Conservation (phyloP, 176 grass and related monocot genomes). For the Carex parvula region DNA sequence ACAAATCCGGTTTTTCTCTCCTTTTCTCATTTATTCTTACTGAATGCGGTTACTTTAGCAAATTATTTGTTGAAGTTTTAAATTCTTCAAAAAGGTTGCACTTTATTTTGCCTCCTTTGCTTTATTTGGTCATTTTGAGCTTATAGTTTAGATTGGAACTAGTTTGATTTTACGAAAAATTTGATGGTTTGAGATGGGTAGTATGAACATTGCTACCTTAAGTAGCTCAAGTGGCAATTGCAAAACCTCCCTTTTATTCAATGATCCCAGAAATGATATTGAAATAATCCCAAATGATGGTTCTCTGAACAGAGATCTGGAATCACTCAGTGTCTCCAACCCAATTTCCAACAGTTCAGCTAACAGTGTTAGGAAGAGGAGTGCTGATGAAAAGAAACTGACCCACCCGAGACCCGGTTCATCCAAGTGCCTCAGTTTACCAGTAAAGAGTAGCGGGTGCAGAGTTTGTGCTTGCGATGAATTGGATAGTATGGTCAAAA, state of each 20-base stretch:
- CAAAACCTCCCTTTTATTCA: slow-evolving; percentile 37
- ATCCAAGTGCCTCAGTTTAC: slow-evolving; percentile 44
- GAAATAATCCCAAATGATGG: slow-evolving; percentile 19
- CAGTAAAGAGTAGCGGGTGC: slow-evolving; percentile 52
- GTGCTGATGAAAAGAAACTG: not conserved
- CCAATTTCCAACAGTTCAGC: slow-evolving; percentile 2
- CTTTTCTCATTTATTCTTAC: slow-evolving; percentile 3
- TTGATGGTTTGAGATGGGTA: slow-evolving; percentile 22
- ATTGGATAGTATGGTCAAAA: slow-evolving; percentile 33
- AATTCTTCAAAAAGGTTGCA: not conserved
- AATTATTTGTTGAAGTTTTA: slow-evolving; percentile 2
- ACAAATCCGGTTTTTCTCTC: not conserved
- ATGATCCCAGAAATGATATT: slow-evolving; percentile 14
- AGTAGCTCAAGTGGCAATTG: slow-evolving; percentile 58
- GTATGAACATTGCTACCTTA: slow-evolving; percentile 12
- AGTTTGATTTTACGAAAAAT: not conserved
- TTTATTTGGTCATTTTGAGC: not conserved
- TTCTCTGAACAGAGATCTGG: slow-evolving; percentile 27
- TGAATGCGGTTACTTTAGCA: slow-evolving; percentile 3
- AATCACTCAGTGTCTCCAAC: slow-evolving; percentile 33
- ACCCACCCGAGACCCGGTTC: not conserved
- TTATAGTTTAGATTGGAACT: not conserved
- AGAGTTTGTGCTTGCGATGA: slow-evolving; percentile 75
- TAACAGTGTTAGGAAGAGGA: slow-evolving; percentile 24
- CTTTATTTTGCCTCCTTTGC: not conserved